These are phyloP conservation scores for Kwoniella mangroviensis DNA, from an alignment of 768 basidiomycete species.

Conservation along the genomic window DNA sequence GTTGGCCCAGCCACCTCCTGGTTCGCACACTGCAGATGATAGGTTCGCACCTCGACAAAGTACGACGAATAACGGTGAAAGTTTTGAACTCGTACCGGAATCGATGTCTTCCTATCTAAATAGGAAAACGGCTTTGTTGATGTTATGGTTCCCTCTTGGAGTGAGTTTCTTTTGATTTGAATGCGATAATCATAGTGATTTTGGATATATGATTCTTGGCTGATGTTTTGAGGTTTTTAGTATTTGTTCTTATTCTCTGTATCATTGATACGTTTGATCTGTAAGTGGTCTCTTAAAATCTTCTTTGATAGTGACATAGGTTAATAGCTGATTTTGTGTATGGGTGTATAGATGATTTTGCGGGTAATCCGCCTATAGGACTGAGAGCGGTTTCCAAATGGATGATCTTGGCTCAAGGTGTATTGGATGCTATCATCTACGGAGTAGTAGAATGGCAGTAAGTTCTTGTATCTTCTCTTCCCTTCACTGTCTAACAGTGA, in stretches of 20 bases:
- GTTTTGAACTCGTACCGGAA: slow-evolving; percentile 51
- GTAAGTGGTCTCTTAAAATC: slow-evolving; percentile 26
- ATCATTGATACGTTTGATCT: slow-evolving; percentile 57
- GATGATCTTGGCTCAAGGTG: slow-evolving; percentile 57
- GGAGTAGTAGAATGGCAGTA: slow-evolving; percentile 58
- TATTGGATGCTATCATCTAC: slow-evolving; percentile 58
- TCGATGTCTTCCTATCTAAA: slow-evolving; percentile 57
- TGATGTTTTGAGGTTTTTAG: slow-evolving; percentile 15
- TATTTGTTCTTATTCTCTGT: slow-evolving; percentile 58
- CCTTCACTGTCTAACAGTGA: no score
- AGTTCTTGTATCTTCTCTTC: slow-evolving; percentile 20
- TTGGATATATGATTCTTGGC: no score
- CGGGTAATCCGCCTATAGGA: slow-evolving; percentile 34
- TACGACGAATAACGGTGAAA: slow-evolving; percentile 29
- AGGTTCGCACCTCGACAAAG: slow-evolving; percentile 24
- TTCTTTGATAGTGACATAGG: neutral
- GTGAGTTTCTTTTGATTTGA: slow-evolving; percentile 35
- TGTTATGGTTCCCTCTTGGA: slow-evolving; percentile 57
- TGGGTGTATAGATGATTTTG: slow-evolving; percentile 42
- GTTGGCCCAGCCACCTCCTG: slow-evolving; percentile 33
- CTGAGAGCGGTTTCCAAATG: slow-evolving; percentile 56
- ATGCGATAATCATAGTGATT: no score
- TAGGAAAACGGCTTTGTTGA: slow-evolving; percentile 57
- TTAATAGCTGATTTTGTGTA: slow-evolving; percentile 4
- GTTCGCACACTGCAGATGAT: slow-evolving; percentile 22